Conservation (phyloP, 2,329 filamentous ascomycete species). For the Tolypocladium album region DNA sequence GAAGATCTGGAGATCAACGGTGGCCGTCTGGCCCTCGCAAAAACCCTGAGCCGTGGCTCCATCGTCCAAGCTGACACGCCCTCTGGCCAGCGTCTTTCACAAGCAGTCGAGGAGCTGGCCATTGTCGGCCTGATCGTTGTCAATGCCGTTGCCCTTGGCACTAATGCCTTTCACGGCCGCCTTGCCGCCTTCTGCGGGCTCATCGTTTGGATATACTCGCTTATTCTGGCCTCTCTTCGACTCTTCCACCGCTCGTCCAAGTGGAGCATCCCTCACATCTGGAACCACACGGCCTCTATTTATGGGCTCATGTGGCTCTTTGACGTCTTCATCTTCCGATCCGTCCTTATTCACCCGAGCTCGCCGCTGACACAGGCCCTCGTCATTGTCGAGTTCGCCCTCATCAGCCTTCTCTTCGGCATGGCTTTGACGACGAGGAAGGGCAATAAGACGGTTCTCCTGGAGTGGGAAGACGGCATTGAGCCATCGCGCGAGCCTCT, state of each 20-base stretch:
- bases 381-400: conserved; percentile 60
- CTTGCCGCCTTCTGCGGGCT: conserved; percentile 57
- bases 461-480: conserved; percentile 84
- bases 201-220: conserved; percentile 69
- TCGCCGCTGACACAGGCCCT: conserved; percentile 53
- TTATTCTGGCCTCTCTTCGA: conserved; percentile 61
- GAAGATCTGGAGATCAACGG: conserved; percentile 44
- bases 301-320: conserved; percentile 80
- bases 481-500: conserved; percentile 79
- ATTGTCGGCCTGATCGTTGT: conserved; percentile 61
- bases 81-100: conserved; percentile 57
- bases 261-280: conserved; percentile 62
- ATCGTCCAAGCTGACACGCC: conserved; percentile 68
- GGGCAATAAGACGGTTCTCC: conserved; percentile 78
- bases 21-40: conserved; percentile 45
- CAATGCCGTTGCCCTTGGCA: conserved; percentile 54
- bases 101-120: conserved; percentile 64
- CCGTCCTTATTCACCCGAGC: conserved; percentile 66
- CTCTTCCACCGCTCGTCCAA: conserved; percentile 54
- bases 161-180: conserved; percentile 37
- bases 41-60: conserved; percentile 51
- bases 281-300: conserved; percentile 84
- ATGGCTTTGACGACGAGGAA: conserved; percentile 76
- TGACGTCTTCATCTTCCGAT: conserved; percentile 68
- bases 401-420: conserved; percentile 62